Base-by-base conservation (phyloP, 352 stramenopile genomes). In the Pythium phragmitis region DNA sequence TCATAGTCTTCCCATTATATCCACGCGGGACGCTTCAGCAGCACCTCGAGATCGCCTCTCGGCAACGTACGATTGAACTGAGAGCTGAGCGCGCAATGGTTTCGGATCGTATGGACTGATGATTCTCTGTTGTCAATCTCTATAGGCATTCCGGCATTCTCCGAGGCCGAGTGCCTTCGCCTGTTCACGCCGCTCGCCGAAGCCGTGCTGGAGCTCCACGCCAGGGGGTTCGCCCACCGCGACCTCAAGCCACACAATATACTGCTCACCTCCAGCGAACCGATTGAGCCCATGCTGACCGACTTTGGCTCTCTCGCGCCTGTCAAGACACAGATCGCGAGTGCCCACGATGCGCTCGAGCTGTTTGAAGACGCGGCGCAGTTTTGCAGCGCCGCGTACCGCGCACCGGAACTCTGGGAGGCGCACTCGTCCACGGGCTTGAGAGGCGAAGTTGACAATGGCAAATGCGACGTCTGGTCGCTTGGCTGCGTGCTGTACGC, bases 401-500 rank as follows among this genome's bases (percentile, higher is more conserved):
- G 93, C 47, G 85, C 93, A 0, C 92, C 94, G 0, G 94, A 98
- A 80, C 72, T 98, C 12, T 98, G 92, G 76, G 79, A 94, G 7
- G 75, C 79, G 14, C 57, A 69, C 21, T 61, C 66, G 11, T 62
- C 50, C 13, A 65, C 54, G 7, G 45, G 52, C 1, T 42, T 73
- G 2, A 56, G 72, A 33, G 65, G 64, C 6, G 34, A 71, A 3
- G 19, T 95, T 7, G 78, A 65, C 49, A 53, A 87, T 43, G 85
- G 83, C 14, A 84, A 82, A 16, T 76, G 87, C 0, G 93, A 98
- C 67, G 88, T 98, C 26, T 98, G 92, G 92, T 83, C 77, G 41
- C 81, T 98, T 26, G 93, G 93, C 4, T 98, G 91, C 59, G 63
- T 93, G 13, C 71, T 98, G 0, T 98, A 96, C 70, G 90, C 89